Percentiles rank a stretch among this genome's conserved stretches.
Conservation (phyloP, 768 basidiomycete species). For the Termitomyces heimii region DNA sequence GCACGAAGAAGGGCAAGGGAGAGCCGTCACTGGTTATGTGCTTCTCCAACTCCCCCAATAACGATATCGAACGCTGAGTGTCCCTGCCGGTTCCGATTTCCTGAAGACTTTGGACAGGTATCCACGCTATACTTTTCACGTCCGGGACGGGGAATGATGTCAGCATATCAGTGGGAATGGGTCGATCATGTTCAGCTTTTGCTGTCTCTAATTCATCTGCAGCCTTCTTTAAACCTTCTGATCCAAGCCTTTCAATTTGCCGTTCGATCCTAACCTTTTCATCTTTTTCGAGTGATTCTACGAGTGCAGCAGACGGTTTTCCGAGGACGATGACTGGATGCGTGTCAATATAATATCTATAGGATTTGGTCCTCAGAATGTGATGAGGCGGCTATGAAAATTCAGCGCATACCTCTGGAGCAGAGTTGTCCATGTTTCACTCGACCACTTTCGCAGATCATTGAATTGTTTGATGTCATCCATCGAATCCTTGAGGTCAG, state of each 20-base stretch:
- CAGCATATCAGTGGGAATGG: conserved; percentile 78
- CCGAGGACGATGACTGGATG: conserved; percentile 75
- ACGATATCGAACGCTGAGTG: conserved; percentile 16
- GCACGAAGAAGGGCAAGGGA: conserved; percentile 79
- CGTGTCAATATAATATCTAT: conserved; percentile 75
- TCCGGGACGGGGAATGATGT: conserved; percentile 87
- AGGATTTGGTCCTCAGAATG: conserved; percentile 1
- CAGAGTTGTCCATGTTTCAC: conserved; percentile 69
- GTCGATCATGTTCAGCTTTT: conserved; percentile 78
- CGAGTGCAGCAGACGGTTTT: conserved; percentile 81
- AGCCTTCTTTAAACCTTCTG: conserved; percentile 71
- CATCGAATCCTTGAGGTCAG: conserved; percentile 65
- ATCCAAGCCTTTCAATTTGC: conserved; percentile 68
- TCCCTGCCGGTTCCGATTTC: conserved; percentile 50
- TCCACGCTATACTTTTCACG: conserved; percentile 90
- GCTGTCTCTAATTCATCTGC: conserved; percentile 69
- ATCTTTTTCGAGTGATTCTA: conserved; percentile 71
- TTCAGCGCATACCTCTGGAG: conserved; percentile 56
- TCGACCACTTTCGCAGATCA: conserved; percentile 64
- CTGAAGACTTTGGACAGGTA: conserved; percentile 63
- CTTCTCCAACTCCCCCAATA: conserved; percentile 41
- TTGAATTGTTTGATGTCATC: conserved; percentile 75
- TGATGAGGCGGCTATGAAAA: not conserved
- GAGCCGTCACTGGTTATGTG: conserved; percentile 66
- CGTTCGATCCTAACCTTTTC: conserved; percentile 73